Evolutionary conservation across 2,329 filamentous ascomycete species (phyloP).

Genomic region (Ascocoryne sarcoides): DNA sequence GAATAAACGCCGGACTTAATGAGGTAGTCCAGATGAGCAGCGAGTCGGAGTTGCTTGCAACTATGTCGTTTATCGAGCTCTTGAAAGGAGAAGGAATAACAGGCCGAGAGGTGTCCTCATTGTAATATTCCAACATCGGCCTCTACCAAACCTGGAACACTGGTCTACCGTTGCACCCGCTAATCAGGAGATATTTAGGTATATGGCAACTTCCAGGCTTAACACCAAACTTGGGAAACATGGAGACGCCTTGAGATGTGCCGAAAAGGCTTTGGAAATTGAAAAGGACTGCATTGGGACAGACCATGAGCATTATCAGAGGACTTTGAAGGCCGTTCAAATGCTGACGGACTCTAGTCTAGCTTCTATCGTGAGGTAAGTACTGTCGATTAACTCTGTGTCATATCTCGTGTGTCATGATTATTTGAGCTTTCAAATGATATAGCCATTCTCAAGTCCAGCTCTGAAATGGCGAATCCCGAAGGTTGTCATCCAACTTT

Average conservation of each 20-base stretch:
- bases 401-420: too few relatives aligned
- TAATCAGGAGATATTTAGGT: slow-evolving; percentile 9
- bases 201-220: slow-evolving; percentile 12
- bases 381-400: too few relatives aligned
- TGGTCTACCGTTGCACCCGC: slow-evolving; percentile 3
- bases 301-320: slow-evolving; percentile 14
- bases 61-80: slow-evolving; percentile 8
- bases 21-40: background rate
- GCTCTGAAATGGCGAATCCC: too few relatives aligned
- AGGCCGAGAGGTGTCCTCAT: slow-evolving; percentile 12
- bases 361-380: too few relatives aligned
- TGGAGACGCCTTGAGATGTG: slow-evolving; percentile 10
- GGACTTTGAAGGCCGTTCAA: slow-evolving; percentile 4
- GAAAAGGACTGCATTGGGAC: slow-evolving; percentile 16
- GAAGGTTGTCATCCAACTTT: too few relatives aligned
- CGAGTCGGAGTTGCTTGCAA: slow-evolving; percentile 7
- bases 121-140: slow-evolving; percentile 6
- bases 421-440: too few relatives aligned
- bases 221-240: slow-evolving; percentile 5
- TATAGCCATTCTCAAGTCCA: too few relatives aligned
- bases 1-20: slow-evolving; percentile 3
- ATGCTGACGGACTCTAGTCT: background rate
- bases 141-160: background rate
- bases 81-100: slow-evolving; percentile 14
- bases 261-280: slow-evolving; percentile 9